Conservation (phyloP, 441 rosid species). For the Populus trichocarpa region DNA sequence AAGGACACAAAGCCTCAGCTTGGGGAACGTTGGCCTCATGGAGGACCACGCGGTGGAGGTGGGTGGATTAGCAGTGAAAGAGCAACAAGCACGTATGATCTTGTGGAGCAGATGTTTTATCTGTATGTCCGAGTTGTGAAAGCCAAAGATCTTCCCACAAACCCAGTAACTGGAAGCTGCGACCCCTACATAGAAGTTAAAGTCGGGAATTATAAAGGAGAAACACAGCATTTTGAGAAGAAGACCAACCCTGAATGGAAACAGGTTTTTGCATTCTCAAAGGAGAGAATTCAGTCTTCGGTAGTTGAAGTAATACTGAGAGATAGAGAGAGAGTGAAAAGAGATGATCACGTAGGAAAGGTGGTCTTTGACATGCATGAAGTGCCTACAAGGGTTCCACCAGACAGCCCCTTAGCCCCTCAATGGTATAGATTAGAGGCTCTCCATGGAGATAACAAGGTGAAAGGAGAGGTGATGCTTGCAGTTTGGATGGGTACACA, state of each 20-base stretch:
- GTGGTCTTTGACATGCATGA: slow-evolving; percentile 77
- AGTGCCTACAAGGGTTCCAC: slow-evolving; percentile 85
- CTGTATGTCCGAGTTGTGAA: slow-evolving; percentile 76
- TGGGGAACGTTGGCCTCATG: slow-evolving; percentile 91
- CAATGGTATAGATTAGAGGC: slow-evolving; percentile 92
- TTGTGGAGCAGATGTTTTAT: slow-evolving; percentile 87
- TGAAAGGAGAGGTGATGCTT: slow-evolving; percentile 85
- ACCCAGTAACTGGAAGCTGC: slow-evolving; percentile 70
- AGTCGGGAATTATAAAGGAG: slow-evolving; percentile 89
- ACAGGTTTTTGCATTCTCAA: slow-evolving; percentile 89
- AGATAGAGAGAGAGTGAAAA: slow-evolving; percentile 71
- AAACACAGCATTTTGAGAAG: slow-evolving; percentile 86
- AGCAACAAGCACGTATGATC: slow-evolving; percentile 71
- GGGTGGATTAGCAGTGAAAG: slow-evolving; percentile 70
- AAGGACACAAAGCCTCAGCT: slow-evolving; percentile 88
- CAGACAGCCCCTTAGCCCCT: slow-evolving; percentile 95
- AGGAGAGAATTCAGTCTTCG: slow-evolving; percentile 90
- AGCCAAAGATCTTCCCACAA: slow-evolving; percentile 81
- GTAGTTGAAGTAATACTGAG: slow-evolving; percentile 67
- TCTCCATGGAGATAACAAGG: slow-evolving; percentile 55
- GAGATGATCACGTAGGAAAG: slow-evolving; percentile 76
- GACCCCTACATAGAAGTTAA: slow-evolving; percentile 92
- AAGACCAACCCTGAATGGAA: slow-evolving; percentile 92
- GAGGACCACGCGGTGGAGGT: slow-evolving; percentile 44
- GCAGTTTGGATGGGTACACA: slow-evolving; percentile 99